Evolutionary conservation across 2,329 filamentous ascomycete species (phyloP).

Genomic region (Ophiostoma quercus): DNA sequence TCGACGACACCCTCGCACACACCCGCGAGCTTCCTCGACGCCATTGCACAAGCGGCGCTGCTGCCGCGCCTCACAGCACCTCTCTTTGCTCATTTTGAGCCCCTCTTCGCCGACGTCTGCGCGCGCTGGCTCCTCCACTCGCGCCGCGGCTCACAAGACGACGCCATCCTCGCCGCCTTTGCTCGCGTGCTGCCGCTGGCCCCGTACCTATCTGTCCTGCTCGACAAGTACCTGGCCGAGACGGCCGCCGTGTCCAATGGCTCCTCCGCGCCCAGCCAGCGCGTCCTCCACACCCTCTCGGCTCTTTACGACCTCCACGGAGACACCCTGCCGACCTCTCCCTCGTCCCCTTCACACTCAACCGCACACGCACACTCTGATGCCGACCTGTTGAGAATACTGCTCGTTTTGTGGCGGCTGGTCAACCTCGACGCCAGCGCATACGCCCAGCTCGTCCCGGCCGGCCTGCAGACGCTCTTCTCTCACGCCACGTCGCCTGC

Average conservation of each 20-base stretch:
- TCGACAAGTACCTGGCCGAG: conserved; percentile 45
- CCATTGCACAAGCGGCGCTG: conserved; percentile 64
- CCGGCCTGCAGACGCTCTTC: conserved; percentile 65
- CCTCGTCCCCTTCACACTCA: not conserved
- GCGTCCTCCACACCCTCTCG: conserved; percentile 15
- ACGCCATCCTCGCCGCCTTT: conserved; percentile 62
- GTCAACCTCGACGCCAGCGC: conserved; percentile 67
- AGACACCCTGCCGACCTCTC: conserved; percentile 1
- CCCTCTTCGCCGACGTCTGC: conserved; percentile 74
- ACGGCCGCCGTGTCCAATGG: conserved; percentile 14
- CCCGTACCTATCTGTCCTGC: conserved; percentile 69
- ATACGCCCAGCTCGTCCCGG: conserved; percentile 59
- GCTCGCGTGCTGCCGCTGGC: conserved; percentile 76
- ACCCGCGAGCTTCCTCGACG: conserved; percentile 57
- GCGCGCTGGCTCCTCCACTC: conserved; percentile 65
- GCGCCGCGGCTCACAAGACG: conserved; percentile 37
- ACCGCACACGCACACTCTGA: not conserved
- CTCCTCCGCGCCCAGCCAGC: not conserved
- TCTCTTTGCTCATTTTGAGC: conserved; percentile 69
- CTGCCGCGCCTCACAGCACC: conserved; percentile 63
- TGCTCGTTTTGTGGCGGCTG: conserved; percentile 72
- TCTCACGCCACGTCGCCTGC: conserved; percentile 49
- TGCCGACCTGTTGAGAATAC: conserved; percentile 35
- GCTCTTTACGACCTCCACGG: conserved; percentile 15
- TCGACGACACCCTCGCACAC: conserved; percentile 11